Conservation (phyloP, 176 grass and related monocot species). For the Triticum timopheevii region DNA sequence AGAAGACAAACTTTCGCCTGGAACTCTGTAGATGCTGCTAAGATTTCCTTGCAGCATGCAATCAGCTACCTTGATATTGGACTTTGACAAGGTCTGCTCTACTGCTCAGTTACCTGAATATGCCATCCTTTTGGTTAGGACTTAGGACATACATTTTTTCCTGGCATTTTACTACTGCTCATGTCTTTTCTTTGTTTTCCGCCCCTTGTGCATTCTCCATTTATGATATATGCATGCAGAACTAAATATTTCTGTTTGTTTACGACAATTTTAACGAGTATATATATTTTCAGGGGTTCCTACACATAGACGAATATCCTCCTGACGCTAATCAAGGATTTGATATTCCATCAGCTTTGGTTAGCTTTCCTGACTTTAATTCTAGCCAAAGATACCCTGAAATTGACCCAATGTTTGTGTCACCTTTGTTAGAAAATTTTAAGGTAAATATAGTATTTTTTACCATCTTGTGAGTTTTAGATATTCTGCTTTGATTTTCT, state of each 20-base stretch:
- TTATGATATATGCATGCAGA: not conserved
- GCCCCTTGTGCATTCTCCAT: not conserved
- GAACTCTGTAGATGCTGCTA: slow-evolving; percentile 79
- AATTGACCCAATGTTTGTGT: slow-evolving; percentile 31
- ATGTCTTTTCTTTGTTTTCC: slow-evolving; percentile 19
- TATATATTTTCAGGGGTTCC: slow-evolving; percentile 67
- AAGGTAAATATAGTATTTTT: slow-evolving; percentile 46
- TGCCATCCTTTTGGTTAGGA: slow-evolving; percentile 5
- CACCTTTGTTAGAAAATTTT: slow-evolving; percentile 68
- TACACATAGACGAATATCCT: slow-evolving; percentile 98
- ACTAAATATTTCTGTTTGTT: slow-evolving; percentile 5
- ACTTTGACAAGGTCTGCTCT: slow-evolving; percentile 88
- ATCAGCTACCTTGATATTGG: slow-evolving; percentile 75
- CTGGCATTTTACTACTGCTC: slow-evolving; percentile 7
- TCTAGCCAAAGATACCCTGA: slow-evolving; percentile 68
- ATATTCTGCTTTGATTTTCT: too few relatives aligned
- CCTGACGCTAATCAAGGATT: slow-evolving; percentile 99
- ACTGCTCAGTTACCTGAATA: slow-evolving; percentile 27
- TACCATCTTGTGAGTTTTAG: not conserved
- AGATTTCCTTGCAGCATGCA: slow-evolving; percentile 69
- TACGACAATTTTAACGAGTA: slow-evolving; percentile 5
- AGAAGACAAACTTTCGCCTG: slow-evolving; percentile 89
- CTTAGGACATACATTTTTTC: slow-evolving; percentile 16
- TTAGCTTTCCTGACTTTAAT: slow-evolving; percentile 84
- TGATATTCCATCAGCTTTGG: slow-evolving; percentile 95